A percentile compares a stretch with the other conserved stretches of the same genome.
Evolutionary conservation across 345 rosid species (phyloP).

Genomic region (Ceriops tagal): DNA sequence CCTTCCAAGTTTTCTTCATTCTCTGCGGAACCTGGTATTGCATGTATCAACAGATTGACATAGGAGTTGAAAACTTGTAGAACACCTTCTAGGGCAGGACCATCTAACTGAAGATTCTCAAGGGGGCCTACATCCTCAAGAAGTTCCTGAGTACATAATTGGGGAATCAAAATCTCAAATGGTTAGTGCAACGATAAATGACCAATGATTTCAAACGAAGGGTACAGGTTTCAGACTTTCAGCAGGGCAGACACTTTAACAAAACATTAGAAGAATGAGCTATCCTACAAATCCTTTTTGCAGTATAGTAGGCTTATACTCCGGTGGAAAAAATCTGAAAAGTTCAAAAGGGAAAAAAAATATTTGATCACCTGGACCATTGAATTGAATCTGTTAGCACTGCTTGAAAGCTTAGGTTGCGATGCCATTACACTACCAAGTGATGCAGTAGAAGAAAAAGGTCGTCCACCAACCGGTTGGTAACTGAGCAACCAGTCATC

Average conservation of each 20-base stretch:
- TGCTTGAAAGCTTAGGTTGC: slow-evolving; percentile 69
- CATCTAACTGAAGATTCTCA: slow-evolving; percentile 70
- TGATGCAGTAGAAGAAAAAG: slow-evolving; percentile 42
- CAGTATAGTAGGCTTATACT: too few relatives aligned
- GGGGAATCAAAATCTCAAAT: not conserved
- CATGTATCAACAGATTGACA: slow-evolving; percentile 66
- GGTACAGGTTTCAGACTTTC: too few relatives aligned
- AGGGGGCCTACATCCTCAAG: slow-evolving; percentile 79
- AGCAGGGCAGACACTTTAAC: too few relatives aligned
- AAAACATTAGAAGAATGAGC: too few relatives aligned
- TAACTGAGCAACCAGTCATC: slow-evolving; percentile 75
- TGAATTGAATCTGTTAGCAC: slow-evolving; percentile 73
- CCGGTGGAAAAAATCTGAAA: not conserved
- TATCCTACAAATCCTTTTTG: too few relatives aligned
- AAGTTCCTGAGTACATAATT: slow-evolving; percentile 47
- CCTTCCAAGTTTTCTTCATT: slow-evolving; percentile 60
- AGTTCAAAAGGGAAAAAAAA: slow-evolving; percentile 1
- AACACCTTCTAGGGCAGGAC: slow-evolving; percentile 72
- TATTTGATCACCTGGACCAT: slow-evolving; percentile 65
- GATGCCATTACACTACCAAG: slow-evolving; percentile 30
- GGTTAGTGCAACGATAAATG: not conserved
- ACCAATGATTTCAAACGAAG: too few relatives aligned
- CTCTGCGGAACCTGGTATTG: slow-evolving; percentile 73
- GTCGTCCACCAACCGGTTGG: slow-evolving; percentile 51
- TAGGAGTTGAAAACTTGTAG: slow-evolving; percentile 63